These are phyloP conservation scores for Malassezia obtusa DNA, from an alignment of 1,284 basidiomycete genomes.

Conservation along the genomic window DNA sequence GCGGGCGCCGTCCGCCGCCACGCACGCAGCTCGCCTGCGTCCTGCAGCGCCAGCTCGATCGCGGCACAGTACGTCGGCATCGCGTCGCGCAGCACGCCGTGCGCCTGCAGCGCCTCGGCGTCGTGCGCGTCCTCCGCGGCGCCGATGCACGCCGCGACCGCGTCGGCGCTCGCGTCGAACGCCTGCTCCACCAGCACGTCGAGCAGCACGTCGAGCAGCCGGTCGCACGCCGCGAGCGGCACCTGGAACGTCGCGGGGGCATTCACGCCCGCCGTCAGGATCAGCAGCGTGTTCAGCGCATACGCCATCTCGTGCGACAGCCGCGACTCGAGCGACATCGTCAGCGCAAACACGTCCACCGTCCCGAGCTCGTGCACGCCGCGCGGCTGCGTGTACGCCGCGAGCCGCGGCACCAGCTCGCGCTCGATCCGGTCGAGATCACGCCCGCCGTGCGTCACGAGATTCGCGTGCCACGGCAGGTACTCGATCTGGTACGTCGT, in stretches of 20 bases:
- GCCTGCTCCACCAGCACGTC: constrained; percentile 75
- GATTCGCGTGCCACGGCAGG: constrained; percentile 65
- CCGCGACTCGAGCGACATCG: constrained; percentile 78
- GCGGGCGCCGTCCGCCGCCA: constrained; percentile 18
- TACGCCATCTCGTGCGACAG: constrained; percentile 76
- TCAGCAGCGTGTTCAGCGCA: constrained; percentile 75
- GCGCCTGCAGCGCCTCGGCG: background rate
- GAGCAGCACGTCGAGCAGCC: constrained; percentile 75
- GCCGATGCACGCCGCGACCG: background rate
- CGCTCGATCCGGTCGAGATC: constrained; percentile 65
- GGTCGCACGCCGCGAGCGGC: constrained; percentile 63
- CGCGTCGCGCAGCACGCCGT: constrained; percentile 1
- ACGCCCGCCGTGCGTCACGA: constrained; percentile 73
- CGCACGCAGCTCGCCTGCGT: constrained; percentile 32
- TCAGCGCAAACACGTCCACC: constrained; percentile 78
- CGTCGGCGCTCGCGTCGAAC: constrained; percentile 55
- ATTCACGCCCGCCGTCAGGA: constrained; percentile 60
- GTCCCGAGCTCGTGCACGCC: constrained; percentile 67
- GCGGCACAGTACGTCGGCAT: constrained; percentile 29
- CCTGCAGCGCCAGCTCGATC: constrained; percentile 31
- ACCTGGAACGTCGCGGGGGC: constrained; percentile 58
- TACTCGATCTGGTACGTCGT: constrained; percentile 80
- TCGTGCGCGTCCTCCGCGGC: background rate
- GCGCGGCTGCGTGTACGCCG: constrained; percentile 54
- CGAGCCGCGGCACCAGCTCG: constrained; percentile 55